Evolutionary conservation across 805 yeast species (phyloP), one percentile per base, ranked within the genome.

Genomic region (Monosporozyma aerobia): DNA sequence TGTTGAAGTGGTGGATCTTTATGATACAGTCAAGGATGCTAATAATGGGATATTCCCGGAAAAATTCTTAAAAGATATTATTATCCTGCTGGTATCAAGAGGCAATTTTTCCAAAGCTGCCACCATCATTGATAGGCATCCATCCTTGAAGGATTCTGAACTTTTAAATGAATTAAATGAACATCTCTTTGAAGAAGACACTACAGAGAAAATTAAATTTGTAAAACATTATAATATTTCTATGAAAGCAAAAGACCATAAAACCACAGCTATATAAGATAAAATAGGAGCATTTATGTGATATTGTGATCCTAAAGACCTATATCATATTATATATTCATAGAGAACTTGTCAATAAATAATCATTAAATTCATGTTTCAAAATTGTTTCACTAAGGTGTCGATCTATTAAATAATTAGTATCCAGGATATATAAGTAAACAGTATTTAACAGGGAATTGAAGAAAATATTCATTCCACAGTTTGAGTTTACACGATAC

Each of bases 21-120:
- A 11, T 23, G 11, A 43, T 43, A 16, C 16, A 5, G n/a, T 43
- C 16, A 23, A 23, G 13, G 16, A 22, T 9, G 16, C 19, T 10
- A 23, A 43, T 43, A 10, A 43, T 3, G 30, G 29, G 3, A 43
- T 23, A 8, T 23, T 43, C 11, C 45, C 45, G 1, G 16, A 23
- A 14, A 14, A 11, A 14, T 23, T 5, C 37, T 47, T 52, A 3
- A 11, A n/a, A 3, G 5, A 32, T 1, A 48, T 52, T 30, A 27
- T 47, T 25, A 8, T 29, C 27, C 5, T 3, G 6, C 41, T 47
- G 22, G 35, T 48, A 2, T 29, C 30, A 19, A 11, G 14, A n/a
- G 40, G 41, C 5, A 49, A 47, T 29, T 54, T 25, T 19, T 9
- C 44, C 6, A 49, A 49, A 53, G 45, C 50, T 16, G 35, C 54